Conservation (phyloP, 805 yeast species). For the Lipomyces yamanashiensis region DNA sequence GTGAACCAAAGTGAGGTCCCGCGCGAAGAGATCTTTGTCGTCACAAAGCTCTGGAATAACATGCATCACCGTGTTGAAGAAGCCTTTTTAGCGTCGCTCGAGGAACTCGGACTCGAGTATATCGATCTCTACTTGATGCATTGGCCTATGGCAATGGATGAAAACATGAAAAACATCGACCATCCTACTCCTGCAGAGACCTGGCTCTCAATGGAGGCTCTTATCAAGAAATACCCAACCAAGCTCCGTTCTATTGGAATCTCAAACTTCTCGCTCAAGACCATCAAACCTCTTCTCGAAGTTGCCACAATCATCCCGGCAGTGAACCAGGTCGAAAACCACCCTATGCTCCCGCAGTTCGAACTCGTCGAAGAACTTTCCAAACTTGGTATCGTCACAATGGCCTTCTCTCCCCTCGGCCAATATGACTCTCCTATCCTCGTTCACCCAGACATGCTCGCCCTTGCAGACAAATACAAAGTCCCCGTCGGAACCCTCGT, state of each 20-base stretch:
- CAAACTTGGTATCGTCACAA: constrained; percentile 57
- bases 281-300: constrained; percentile 63
- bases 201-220: constrained; percentile 63
- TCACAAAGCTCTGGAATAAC: constrained; percentile 51
- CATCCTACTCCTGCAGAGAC: constrained; percentile 68
- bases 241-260: constrained; percentile 72
- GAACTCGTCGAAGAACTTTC: constrained; percentile 57
- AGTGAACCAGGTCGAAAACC: constrained; percentile 67
- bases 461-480: constrained; percentile 63
- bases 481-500: constrained; percentile 64
- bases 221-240: constrained; percentile 59
- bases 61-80: constrained; percentile 50
- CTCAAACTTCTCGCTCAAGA: constrained; percentile 68
- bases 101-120: constrained; percentile 70
- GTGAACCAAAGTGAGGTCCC: constrained; percentile 53
- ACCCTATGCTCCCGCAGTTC: constrained; percentile 54
- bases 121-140: constrained; percentile 80
- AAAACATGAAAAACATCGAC: constrained; percentile 49
- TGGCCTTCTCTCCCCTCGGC: constrained; percentile 82
- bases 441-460: constrained; percentile 59
- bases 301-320: constrained; percentile 58
- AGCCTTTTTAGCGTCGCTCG: constrained; percentile 63
- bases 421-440: constrained; percentile 66
- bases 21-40: constrained; percentile 50
- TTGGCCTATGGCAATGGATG: constrained; percentile 68